Evolutionary conservation across 2,329 filamentous ascomycete genomes (phyloP), one percentile per base, ranked within the genome.

Genomic region (Colletotrichum eleusines): DNA sequence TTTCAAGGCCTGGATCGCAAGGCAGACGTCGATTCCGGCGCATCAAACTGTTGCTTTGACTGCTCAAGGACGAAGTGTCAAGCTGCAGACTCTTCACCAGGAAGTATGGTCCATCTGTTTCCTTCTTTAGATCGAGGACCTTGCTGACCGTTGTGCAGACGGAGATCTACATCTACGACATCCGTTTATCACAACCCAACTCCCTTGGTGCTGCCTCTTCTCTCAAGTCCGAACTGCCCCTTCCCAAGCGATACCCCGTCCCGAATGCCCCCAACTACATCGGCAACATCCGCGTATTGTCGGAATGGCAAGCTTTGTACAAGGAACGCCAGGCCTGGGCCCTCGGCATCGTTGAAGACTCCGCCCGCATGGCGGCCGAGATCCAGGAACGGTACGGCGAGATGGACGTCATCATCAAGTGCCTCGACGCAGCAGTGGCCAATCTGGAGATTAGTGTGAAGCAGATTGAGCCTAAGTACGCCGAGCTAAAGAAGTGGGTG

Each of bases 151-250:
- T 40, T 53, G 59, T 72, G 35, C 75, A 97, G 92, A 93, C 90
- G 74, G 94, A 98, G 79, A 90, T 99, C 68, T 98, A 93, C 79
- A 89, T 98, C 63, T 99, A 97, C 81, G 94, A 98, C 81, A 92
- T 94, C 73, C 90, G 91, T 75, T 89, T 92, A 76, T 90, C 92
- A 74, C 87, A 91, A 74, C 81, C 89, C 61, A 82, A 86, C 59
- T 84, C 87, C 62, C 76, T 86, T 9, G 81, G 81, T 46, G 79
- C 81, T 57, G 77, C 83, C 8, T 80, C 84, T 23, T 81, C 81
- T 23, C 79, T 85, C 64, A 78, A 85, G 72, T 81, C 82, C 76
- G 86, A 89, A 67, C 76, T 84, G 72, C 84, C 87, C 55, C 77
- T 84, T 42, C 88, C 87, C 44, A 85, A 84, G 70, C 86, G 83